Evolutionary conservation across 2,329 filamentous ascomycete genomes (phyloP).

Genomic region (Paraphoma chrysanthemicola): DNA sequence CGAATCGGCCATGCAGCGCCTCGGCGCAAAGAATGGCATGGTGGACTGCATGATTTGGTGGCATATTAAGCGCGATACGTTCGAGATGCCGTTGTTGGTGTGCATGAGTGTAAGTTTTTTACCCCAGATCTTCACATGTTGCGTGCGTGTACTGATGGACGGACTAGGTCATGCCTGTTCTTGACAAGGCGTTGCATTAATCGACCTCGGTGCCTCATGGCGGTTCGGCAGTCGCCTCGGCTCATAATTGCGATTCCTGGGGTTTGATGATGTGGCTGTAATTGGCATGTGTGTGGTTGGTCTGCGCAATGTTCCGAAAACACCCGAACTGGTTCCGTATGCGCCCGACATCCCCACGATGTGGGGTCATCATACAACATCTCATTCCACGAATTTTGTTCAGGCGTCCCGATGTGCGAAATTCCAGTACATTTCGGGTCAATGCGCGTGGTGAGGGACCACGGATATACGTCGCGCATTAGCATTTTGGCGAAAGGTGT

Average conservation of each 20-base stretch:
- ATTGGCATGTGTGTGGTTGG: too few species aligned
- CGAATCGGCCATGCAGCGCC: conserved; percentile 79
- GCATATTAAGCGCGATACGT: conserved; percentile 95
- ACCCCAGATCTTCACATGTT: not conserved
- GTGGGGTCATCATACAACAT: too few species aligned
- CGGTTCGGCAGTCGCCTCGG: too few species aligned
- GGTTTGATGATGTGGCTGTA: too few species aligned
- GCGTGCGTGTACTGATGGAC: conserved; percentile 27
- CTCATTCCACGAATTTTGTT: too few species aligned
- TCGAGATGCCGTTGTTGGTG: conserved; percentile 98
- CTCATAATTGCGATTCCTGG: too few species aligned
- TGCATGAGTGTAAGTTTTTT: conserved; percentile 86
- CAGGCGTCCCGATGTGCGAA: too few species aligned
- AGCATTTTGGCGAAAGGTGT: not conserved
- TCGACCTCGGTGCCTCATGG: not conserved
- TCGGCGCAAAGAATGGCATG: conserved; percentile 84
- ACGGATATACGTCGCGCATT: not conserved
- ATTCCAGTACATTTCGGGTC: too few species aligned
- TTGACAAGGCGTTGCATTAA: conserved; percentile 29
- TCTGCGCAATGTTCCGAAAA: not conserved
- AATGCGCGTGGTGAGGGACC: too few species aligned
- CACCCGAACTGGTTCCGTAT: not conserved
- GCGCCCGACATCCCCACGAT: not conserved
- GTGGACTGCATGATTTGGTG: conserved; percentile 96
- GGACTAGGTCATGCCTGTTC: conserved; percentile 19